A percentile compares a stretch with the other conserved stretches of the same genome.
These are phyloP conservation scores for Paramecium caudatum DNA, from an alignment of 73 alveolate genomes.

Conservation along the genomic window DNA sequence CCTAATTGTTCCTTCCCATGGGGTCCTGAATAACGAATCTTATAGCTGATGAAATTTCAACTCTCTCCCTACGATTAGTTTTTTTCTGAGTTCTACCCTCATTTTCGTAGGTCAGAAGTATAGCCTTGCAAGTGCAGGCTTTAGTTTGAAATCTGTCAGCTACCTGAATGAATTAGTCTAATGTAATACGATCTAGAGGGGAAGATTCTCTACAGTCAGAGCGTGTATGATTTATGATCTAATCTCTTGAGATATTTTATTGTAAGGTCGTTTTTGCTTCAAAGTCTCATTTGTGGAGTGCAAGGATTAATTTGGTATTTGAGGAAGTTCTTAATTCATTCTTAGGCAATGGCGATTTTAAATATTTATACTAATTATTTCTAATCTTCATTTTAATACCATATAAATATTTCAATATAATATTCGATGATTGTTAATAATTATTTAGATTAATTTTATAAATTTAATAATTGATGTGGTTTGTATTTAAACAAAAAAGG, in stretches of 20 bases:
- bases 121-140: slow-evolving; percentile 67
- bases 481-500: not conserved
- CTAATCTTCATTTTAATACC: slow-evolving; percentile 1
- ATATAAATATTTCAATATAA: slow-evolving; percentile 23
- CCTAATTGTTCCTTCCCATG: not conserved
- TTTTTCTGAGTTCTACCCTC: slow-evolving; percentile 63
- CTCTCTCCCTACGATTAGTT: slow-evolving; percentile 52
- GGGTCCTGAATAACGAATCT: slow-evolving; percentile 33
- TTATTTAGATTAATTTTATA: not conserved
- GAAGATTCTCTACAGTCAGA: slow-evolving; percentile 24
- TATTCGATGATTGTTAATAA: slow-evolving; percentile 33
- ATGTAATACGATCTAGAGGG: not conserved
- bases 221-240: slow-evolving; percentile 54
- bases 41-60: not conserved
- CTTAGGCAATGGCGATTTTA: not conserved
- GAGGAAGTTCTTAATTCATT: not conserved
- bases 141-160: slow-evolving; percentile 59
- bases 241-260: slow-evolving; percentile 44
- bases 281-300: not conserved
- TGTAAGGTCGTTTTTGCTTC: slow-evolving; percentile 43
- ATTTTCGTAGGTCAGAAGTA: slow-evolving; percentile 23
- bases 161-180: not conserved
- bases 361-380: not conserved
- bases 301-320: not conserved
- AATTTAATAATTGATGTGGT: not conserved